These are phyloP conservation scores for Apostasia ramifera DNA, from an alignment of 106 monocot species.

Conservation along the genomic window DNA sequence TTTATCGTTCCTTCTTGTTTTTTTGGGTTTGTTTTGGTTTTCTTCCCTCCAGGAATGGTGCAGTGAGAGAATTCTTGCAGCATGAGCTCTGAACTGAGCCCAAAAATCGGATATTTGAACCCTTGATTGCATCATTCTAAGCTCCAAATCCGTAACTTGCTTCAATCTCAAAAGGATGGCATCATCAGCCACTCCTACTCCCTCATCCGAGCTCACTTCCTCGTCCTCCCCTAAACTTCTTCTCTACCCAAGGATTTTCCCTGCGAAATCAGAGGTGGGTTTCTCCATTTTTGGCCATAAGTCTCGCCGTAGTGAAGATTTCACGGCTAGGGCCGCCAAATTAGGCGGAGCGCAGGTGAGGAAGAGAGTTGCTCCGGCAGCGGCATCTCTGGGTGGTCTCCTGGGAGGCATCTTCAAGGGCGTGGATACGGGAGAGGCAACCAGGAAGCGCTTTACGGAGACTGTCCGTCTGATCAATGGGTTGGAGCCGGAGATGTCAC, in stretches of 20 bases:
- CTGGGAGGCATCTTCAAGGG: conserved; percentile 78
- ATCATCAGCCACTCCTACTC: conserved; percentile 18
- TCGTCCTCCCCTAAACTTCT: conserved; percentile 16
- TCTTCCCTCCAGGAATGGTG: no score
- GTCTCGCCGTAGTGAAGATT: conserved; percentile 12
- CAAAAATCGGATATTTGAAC: no score
- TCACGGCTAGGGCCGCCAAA: background rate
- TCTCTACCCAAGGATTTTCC: conserved; percentile 18
- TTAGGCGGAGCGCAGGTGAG: background rate
- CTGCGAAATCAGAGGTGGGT: conserved; percentile 20
- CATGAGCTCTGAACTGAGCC: no score
- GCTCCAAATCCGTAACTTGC: background rate
- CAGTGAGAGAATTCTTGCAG: no score
- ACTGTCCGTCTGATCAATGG: conserved; percentile 48
- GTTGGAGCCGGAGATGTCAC: conserved; percentile 67
- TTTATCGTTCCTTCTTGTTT: no score
- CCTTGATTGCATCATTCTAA: no score
- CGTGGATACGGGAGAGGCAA: conserved; percentile 64
- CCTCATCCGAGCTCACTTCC: conserved; percentile 16
- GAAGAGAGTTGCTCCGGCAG: conserved; percentile 4
- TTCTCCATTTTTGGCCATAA: conserved; percentile 16
- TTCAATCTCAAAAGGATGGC: conserved; percentile 11
- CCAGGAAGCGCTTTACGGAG: conserved; percentile 62
- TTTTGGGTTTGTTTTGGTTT: no score
- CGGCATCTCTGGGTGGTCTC: conserved; percentile 65